These are phyloP conservation scores for Ustilago shanxiensis DNA, from an alignment of 1,284 basidiomycete species.

Conservation along the genomic window DNA sequence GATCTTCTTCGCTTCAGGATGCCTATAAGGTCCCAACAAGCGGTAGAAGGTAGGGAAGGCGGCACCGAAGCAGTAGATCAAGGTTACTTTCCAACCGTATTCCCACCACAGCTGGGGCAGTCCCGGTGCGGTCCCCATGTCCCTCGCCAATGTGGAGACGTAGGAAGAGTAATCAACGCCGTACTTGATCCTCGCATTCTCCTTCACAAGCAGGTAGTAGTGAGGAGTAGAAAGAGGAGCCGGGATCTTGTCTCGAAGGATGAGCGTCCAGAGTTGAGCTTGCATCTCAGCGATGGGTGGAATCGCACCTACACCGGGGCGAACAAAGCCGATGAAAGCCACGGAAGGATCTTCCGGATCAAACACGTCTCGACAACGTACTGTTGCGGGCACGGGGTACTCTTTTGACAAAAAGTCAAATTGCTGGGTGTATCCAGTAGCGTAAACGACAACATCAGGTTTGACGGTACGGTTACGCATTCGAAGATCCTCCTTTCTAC, in stretches of 20 bases:
- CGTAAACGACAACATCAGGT: slow-evolving; percentile 74
- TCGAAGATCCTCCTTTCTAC: slow-evolving; percentile 72
- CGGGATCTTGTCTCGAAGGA: slow-evolving; percentile 73
- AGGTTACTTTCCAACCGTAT: slow-evolving; percentile 75
- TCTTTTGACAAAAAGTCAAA: slow-evolving; percentile 73
- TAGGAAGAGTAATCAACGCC: slow-evolving; percentile 76
- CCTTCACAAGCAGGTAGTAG: slow-evolving; percentile 76
- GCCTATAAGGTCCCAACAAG: slow-evolving; percentile 75
- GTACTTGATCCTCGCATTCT: slow-evolving; percentile 76
- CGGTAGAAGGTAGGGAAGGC: slow-evolving; percentile 78
- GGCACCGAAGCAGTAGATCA: slow-evolving; percentile 77
- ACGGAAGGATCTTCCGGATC: slow-evolving; percentile 74
- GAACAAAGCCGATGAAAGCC: slow-evolving; percentile 77
- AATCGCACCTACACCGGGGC: slow-evolving; percentile 77
- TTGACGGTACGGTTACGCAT: slow-evolving; percentile 73
- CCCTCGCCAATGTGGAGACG: slow-evolving; percentile 76
- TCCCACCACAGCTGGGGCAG: slow-evolving; percentile 73
- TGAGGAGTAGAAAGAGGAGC: slow-evolving; percentile 72
- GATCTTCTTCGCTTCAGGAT: slow-evolving; percentile 67
- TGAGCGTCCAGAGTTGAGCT: slow-evolving; percentile 76
- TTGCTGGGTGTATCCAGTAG: slow-evolving; percentile 71
- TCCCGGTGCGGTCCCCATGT: slow-evolving; percentile 76
- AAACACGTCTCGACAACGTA: slow-evolving; percentile 75
- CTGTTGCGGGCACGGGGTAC: slow-evolving; percentile 75
- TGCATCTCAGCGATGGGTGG: slow-evolving; percentile 79